A percentile compares a stretch with the other conserved stretches of the same genome.
Conservation (phyloP, 495 filamentous ascomycete genomes). For the Penicillium samsonianum region DNA sequence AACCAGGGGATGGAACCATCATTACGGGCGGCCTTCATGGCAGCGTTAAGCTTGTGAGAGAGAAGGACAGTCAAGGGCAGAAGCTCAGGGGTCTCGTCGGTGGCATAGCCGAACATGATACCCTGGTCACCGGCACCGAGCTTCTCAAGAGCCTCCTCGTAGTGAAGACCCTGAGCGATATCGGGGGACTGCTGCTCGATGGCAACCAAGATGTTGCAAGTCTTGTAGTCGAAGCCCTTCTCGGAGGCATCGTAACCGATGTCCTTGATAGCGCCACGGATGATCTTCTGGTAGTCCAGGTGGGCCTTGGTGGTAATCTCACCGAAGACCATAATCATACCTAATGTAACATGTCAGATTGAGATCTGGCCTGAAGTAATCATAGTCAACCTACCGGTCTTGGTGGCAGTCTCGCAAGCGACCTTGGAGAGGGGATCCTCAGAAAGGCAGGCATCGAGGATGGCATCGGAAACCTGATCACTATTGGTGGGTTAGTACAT, state of each 20-base stretch:
- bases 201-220: conserved; percentile 95
- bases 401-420: conserved; percentile 98
- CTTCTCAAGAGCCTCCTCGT: conserved; percentile 94
- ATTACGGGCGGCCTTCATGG: conserved; percentile 84
- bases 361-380: conserved; percentile 9
- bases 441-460: conserved; percentile 94
- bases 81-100: conserved; percentile 97
- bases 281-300: conserved; percentile 97
- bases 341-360: conserved; percentile 36
- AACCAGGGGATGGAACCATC: conserved; percentile 91
- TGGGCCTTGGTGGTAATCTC: conserved; percentile 96
- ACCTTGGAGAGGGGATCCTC: conserved; percentile 97
- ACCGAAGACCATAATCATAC: conserved; percentile 99
- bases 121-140: conserved; percentile 99
- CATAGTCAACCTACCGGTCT: conserved; percentile 67
- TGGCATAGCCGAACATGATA: conserved; percentile 99
- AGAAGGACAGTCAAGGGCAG: conserved; percentile 90
- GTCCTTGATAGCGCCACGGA: conserved; percentile 93
- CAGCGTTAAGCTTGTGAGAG: conserved; percentile 92
- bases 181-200: conserved; percentile 99
- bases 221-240: conserved; percentile 99
- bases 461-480: conserved; percentile 97
- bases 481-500: conserved; percentile 39
- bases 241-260: conserved; percentile 96
- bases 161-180: conserved; percentile 97